Evolutionary conservation across 2,329 filamentous ascomycete genomes (phyloP).

Genomic region (Monilinia polystroma): DNA sequence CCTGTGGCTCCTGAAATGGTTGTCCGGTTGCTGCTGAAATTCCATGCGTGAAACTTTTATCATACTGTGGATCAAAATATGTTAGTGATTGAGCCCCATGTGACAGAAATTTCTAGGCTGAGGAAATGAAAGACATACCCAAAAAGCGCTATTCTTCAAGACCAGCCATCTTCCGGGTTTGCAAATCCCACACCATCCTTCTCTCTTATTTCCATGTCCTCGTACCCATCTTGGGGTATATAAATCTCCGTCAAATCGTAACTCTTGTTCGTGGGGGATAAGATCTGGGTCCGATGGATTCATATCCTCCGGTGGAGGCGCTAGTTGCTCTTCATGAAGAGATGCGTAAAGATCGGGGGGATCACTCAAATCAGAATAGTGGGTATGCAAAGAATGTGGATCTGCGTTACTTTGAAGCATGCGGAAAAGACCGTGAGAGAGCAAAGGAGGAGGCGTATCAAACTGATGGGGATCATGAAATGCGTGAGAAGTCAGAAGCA

Average conservation of each 20-base stretch:
- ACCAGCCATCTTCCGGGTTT: slow-evolving; percentile 84
- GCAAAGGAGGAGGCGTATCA: slow-evolving; percentile 58
- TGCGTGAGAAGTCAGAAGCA: slow-evolving; percentile 54
- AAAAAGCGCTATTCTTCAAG: slow-evolving; percentile 86
- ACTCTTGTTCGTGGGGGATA: slow-evolving; percentile 73
- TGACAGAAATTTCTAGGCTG: background rate
- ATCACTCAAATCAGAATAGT: slow-evolving; percentile 72
- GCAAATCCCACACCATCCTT: slow-evolving; percentile 88
- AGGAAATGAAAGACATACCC: slow-evolving; percentile 40
- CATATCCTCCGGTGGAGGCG: slow-evolving; percentile 78
- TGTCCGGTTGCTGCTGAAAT: slow-evolving; percentile 79
- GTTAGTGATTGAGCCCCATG: background rate
- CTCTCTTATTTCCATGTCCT: slow-evolving; percentile 81
- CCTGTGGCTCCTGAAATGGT: slow-evolving; percentile 73
- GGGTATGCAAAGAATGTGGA: slow-evolving; percentile 62
- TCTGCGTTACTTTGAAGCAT: slow-evolving; percentile 75
- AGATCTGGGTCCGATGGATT: slow-evolving; percentile 74
- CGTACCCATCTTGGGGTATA: slow-evolving; percentile 84
- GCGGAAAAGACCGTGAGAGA: slow-evolving; percentile 72
- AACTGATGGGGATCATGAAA: slow-evolving; percentile 53
- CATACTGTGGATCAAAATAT: slow-evolving; percentile 55
- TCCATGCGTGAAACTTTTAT: slow-evolving; percentile 86
- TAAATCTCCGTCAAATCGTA: slow-evolving; percentile 76
- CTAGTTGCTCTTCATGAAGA: slow-evolving; percentile 69
- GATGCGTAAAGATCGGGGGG: slow-evolving; percentile 77